These are phyloP conservation scores for Talaromyces pinophilus DNA, from an alignment of 2,329 filamentous ascomycete genomes.

Conservation along the genomic window DNA sequence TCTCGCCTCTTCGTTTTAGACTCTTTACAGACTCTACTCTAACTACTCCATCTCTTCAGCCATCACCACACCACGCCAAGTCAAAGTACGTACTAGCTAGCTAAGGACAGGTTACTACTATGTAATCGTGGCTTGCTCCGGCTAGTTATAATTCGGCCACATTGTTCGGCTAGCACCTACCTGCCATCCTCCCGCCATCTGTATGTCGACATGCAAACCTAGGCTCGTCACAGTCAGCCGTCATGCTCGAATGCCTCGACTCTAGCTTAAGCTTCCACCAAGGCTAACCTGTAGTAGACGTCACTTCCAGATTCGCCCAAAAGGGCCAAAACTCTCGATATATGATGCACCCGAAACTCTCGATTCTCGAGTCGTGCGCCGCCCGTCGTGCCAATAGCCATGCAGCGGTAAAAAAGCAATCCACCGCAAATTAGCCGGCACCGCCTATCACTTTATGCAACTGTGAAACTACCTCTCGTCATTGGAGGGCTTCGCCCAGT, in stretches of 20 bases:
- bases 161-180: neutral
- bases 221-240: neutral
- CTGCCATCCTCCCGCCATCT: neutral
- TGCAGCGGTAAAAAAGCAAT: conserved; percentile 17
- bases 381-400: conserved; percentile 7
- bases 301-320: neutral
- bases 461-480: neutral
- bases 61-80: neutral
- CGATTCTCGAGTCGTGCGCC: neutral
- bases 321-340: no score
- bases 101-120: neutral
- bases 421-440: conserved; percentile 10
- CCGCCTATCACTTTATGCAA: conserved; percentile 13
- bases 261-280: neutral
- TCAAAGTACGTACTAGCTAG: neutral
- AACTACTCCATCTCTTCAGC: neutral
- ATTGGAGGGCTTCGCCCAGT: neutral
- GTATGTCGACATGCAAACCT: neutral
- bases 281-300: neutral
- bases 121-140: neutral
- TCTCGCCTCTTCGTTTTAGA: neutral
- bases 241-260: neutral
- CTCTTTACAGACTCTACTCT: neutral
- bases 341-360: conserved; percentile 6
- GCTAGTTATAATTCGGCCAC: neutral